These are phyloP conservation scores for Kurtzmaniella quercitrusa DNA, from an alignment of 1,139 yeast genomes.

Conservation along the genomic window DNA sequence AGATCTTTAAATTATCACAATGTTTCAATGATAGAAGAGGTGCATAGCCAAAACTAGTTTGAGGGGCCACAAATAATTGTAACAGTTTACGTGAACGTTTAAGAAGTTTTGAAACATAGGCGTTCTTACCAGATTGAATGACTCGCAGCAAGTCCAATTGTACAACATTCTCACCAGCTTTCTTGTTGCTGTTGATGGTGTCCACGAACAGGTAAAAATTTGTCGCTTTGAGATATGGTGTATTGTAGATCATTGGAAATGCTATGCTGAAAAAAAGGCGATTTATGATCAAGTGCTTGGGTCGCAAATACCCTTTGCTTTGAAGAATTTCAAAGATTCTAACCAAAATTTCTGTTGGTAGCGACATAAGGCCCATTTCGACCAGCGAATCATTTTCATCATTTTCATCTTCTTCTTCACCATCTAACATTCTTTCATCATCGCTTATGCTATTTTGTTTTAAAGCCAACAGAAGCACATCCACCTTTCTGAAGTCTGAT, in stretches of 20 bases:
- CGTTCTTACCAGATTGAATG: conserved; percentile 90
- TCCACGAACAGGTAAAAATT: conserved; percentile 76
- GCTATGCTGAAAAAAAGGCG: conserved; percentile 57
- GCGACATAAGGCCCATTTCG: conserved; percentile 18
- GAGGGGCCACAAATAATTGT: conserved; percentile 80
- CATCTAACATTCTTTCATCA: conserved; percentile 15
- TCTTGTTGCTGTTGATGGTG: conserved; percentile 47
- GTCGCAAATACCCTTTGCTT: conserved; percentile 32
- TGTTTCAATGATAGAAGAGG: conserved; percentile 76
- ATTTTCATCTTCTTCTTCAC: conserved; percentile 12
- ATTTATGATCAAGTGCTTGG: conserved; percentile 57
- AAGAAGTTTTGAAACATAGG: conserved; percentile 76
- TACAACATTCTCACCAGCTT: conserved; percentile 42
- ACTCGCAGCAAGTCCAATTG: conserved; percentile 70
- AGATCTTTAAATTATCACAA: conserved; percentile 57
- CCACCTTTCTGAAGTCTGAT: conserved; percentile 44
- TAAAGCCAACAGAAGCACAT: conserved; percentile 36
- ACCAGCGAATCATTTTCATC: conserved; percentile 14
- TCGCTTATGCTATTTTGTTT: conserved; percentile 15
- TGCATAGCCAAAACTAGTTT: conserved; percentile 88
- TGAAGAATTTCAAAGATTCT: conserved; percentile 44
- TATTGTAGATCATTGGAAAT: conserved; percentile 57
- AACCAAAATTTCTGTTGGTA: conserved; percentile 62
- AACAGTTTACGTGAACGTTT: conserved; percentile 68
- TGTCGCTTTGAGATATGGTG: conserved; percentile 59